Percentiles rank a stretch among this genome's conserved stretches.
Conservation (phyloP, 139 green algal genomes). For the Mychonastes homosphaera region DNA sequence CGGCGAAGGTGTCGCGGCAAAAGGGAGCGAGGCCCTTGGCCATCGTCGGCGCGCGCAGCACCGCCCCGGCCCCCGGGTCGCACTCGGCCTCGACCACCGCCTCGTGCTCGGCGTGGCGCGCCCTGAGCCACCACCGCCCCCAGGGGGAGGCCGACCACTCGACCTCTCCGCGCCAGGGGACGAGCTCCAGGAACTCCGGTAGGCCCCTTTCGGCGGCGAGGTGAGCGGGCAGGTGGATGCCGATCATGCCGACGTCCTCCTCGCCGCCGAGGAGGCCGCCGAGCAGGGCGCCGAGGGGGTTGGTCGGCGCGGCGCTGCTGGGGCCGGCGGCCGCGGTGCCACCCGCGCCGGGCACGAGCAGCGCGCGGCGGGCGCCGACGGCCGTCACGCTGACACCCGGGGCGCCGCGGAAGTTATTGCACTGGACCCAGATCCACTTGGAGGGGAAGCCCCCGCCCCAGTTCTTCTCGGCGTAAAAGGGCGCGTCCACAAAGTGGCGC, state of each 20-base stretch:
- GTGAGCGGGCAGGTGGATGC: conserved; percentile 46
- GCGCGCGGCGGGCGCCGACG: conserved; percentile 53
- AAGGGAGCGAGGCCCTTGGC: conserved; percentile 34
- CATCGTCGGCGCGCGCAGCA: conserved; percentile 22
- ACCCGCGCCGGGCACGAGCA: conserved; percentile 51
- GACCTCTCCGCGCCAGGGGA: conserved; percentile 69
- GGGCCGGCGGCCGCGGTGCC: conserved; percentile 82
- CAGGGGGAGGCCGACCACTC: conserved; percentile 79
- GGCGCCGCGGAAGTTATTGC: conserved; percentile 73
- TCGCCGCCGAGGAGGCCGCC: conserved; percentile 53
- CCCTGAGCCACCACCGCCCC: conserved; percentile 64
- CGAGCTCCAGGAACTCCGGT: conserved; percentile 76
- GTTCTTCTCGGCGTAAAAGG: conserved; percentile 92
- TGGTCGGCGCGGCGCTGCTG: conserved; percentile 76
- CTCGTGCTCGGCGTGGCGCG: conserved; percentile 46
- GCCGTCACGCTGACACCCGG: conserved; percentile 66
- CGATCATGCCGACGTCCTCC: conserved; percentile 89
- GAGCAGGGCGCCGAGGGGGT: conserved; percentile 41
- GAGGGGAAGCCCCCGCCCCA: conserved; percentile 91
- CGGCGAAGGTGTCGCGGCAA: conserved; percentile 88
- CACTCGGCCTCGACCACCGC: conserved; percentile 63
- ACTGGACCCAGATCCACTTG: conserved; percentile 90
- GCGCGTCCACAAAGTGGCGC: conserved; percentile 42
- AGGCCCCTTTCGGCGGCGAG: conserved; percentile 16
- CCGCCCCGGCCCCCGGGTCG: conserved; percentile 34